These are phyloP conservation scores for Musa itinerans DNA, from an alignment of 176 grass and related monocot genomes.

Conservation along the genomic window DNA sequence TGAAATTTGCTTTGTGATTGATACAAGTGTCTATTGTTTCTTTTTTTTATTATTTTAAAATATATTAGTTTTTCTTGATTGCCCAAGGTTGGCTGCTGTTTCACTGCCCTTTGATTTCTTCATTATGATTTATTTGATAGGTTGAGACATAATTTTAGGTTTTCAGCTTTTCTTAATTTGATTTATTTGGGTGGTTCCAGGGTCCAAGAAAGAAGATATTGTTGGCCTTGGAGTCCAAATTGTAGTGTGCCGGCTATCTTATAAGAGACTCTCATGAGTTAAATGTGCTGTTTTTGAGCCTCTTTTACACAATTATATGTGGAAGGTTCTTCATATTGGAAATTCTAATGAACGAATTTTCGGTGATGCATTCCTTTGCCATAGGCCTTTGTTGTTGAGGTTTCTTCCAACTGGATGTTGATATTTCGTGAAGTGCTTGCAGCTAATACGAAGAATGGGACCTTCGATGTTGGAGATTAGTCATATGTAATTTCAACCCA, in stretches of 20 bases:
- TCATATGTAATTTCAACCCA: background rate
- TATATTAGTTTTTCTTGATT: constrained; percentile 4
- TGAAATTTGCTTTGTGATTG: background rate
- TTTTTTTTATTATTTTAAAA: background rate
- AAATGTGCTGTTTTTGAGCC: background rate
- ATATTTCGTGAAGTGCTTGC: background rate
- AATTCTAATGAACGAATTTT: background rate
- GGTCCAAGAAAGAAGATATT: constrained; percentile 99
- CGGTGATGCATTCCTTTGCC: background rate
- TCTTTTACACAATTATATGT: background rate
- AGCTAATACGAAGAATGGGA: background rate
- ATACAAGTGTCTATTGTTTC: background rate
- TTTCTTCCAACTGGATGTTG: background rate
- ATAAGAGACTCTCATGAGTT: background rate
- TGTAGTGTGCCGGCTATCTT: constrained; percentile 23
- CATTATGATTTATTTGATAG: too few relatives aligned
- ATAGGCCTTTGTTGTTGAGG: background rate
- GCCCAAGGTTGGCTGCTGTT: too few relatives aligned
- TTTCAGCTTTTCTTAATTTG: background rate
- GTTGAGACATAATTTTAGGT: too few relatives aligned
- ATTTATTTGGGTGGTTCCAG: constrained; percentile 30
- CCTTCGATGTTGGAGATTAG: background rate
- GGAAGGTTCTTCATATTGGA: background rate
- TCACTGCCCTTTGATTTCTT: too few relatives aligned
- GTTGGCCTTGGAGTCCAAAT: constrained; percentile 70